These are phyloP conservation scores for Phytophthora pistaciae DNA, from an alignment of 352 stramenopile genomes.

Conservation along the genomic window DNA sequence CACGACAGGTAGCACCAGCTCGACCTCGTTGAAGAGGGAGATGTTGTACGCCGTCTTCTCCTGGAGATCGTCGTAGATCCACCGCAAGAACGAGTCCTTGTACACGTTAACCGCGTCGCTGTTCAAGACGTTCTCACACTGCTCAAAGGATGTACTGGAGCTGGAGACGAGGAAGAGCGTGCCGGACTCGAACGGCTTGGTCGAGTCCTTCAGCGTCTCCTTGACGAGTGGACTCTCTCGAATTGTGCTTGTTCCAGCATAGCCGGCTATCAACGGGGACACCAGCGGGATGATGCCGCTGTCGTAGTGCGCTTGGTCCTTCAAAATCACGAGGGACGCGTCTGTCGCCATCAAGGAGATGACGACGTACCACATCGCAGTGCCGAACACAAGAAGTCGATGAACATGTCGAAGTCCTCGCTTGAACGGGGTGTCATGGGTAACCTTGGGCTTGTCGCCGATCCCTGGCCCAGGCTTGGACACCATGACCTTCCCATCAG, in stretches of 20 bases:
- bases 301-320: conserved; percentile 24
- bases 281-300: conserved; percentile 4
- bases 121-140: conserved; percentile 10
- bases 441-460: conserved; percentile 4
- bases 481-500: conserved; percentile 30
- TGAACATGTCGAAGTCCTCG: conserved; percentile 26
- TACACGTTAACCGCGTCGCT: conserved; percentile 38
- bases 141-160: conserved; percentile 24
- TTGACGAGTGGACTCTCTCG: conserved; percentile 42
- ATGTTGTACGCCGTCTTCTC: conserved; percentile 49
- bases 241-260: conserved; percentile 36
- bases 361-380: conserved; percentile 38
- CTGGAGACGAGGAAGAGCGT: conserved; percentile 47
- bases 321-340: conserved; percentile 33
- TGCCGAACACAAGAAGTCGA: conserved; percentile 30
- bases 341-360: conserved; percentile 39
- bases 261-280: conserved; percentile 38
- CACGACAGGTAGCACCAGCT: conserved; percentile 38
- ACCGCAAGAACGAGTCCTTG: conserved; percentile 35
- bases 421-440: conserved; percentile 23
- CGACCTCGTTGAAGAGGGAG: conserved; percentile 33
- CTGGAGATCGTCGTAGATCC: conserved; percentile 37
- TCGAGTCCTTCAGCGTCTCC: conserved; percentile 33
- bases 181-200: conserved; percentile 28
- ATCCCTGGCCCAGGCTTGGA: conserved; percentile 11